Percentiles rank a stretch among this genome's conserved stretches.
phyloP scores from a whole-genome alignment of 2,329 filamentous ascomycete species.

The Chlorencoelia australis region DNA sequence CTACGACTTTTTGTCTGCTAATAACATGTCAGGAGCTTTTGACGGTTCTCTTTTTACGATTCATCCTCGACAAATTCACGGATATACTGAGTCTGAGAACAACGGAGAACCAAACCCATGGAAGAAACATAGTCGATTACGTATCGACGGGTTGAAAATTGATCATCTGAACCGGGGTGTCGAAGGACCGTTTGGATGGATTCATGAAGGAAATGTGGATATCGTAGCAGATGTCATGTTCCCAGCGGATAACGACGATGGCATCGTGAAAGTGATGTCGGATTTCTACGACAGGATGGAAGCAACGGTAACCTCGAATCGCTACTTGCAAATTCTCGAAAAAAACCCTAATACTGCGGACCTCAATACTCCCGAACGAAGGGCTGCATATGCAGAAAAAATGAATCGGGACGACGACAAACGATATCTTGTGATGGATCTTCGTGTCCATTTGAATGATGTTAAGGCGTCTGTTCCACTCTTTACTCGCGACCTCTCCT shows the following conservation, averaged over 20 bases:
- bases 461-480: conserved; percentile 87
- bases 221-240: conserved; percentile 95
- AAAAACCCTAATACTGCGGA: conserved; percentile 30
- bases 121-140: conserved; percentile 91
- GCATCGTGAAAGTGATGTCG: conserved; percentile 88
- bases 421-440: conserved; percentile 83
- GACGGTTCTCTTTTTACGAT: conserved; percentile 96
- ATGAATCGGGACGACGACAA: conserved; percentile 43
- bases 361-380: conserved; percentile 20
- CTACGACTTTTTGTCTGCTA: conserved; percentile 93
- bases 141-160: conserved; percentile 88
- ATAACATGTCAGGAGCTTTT: conserved; percentile 90
- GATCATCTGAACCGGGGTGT: conserved; percentile 93
- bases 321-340: conserved; percentile 50
- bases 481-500: conserved; percentile 85
- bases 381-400: conserved; percentile 18
- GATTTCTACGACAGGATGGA: conserved; percentile 96
- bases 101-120: conserved; percentile 62
- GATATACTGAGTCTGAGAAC: conserved; percentile 50
- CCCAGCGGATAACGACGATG: conserved; percentile 76
- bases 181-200: conserved; percentile 93
- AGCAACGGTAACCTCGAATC: conserved; percentile 75
- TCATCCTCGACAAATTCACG: conserved; percentile 83
- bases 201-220: conserved; percentile 92
- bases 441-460: conserved; percentile 91